Percentiles rank a stretch among this genome's conserved stretches.
These are phyloP conservation scores for Schizopora paradoxa DNA, from an alignment of 1,284 basidiomycete genomes.

Conservation along the genomic window DNA sequence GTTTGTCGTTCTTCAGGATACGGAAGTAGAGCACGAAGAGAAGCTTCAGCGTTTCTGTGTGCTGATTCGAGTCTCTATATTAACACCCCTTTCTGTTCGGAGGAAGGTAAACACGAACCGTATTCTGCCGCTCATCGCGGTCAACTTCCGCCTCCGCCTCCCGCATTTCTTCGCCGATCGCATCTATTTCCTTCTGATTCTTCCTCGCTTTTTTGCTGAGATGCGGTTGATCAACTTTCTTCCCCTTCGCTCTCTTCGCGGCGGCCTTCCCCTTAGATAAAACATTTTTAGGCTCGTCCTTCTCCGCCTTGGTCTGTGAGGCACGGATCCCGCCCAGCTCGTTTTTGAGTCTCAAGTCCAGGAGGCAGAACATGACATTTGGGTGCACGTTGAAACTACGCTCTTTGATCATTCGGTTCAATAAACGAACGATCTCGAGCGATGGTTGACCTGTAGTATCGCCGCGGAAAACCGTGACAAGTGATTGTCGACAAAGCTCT, in stretches of 20 bases:
- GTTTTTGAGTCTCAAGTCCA: slow-evolving; percentile 82
- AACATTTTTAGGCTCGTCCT: slow-evolving; percentile 39
- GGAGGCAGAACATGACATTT: slow-evolving; percentile 80
- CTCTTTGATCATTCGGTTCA: slow-evolving; percentile 97
- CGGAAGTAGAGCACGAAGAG: slow-evolving; percentile 97
- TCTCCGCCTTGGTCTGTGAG: slow-evolving; percentile 61
- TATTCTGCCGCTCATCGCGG: slow-evolving; percentile 81
- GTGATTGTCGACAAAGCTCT: slow-evolving; percentile 74
- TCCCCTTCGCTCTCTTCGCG: slow-evolving; percentile 48
- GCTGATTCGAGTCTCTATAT: slow-evolving; percentile 43
- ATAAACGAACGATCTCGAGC: slow-evolving; percentile 83
- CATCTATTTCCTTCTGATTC: slow-evolving; percentile 75
- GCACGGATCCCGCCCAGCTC: slow-evolving; percentile 77
- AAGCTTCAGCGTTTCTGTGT: slow-evolving; percentile 97
- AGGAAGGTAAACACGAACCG: slow-evolving; percentile 53
- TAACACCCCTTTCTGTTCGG: no score
- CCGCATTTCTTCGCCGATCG: slow-evolving; percentile 83
- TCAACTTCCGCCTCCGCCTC: slow-evolving; percentile 95
- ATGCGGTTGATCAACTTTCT: slow-evolving; percentile 60
- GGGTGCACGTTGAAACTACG: slow-evolving; percentile 87
- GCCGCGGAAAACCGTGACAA: slow-evolving; percentile 76
- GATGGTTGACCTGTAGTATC: slow-evolving; percentile 80
- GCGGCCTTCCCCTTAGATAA: slow-evolving; percentile 47
- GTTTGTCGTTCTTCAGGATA: slow-evolving; percentile 85
- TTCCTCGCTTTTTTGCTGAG: slow-evolving; percentile 86